Evolutionary conservation across 176 grass and related monocot species (phyloP), one percentile per base, ranked within the genome.

Genomic region (Avena atlantica): DNA sequence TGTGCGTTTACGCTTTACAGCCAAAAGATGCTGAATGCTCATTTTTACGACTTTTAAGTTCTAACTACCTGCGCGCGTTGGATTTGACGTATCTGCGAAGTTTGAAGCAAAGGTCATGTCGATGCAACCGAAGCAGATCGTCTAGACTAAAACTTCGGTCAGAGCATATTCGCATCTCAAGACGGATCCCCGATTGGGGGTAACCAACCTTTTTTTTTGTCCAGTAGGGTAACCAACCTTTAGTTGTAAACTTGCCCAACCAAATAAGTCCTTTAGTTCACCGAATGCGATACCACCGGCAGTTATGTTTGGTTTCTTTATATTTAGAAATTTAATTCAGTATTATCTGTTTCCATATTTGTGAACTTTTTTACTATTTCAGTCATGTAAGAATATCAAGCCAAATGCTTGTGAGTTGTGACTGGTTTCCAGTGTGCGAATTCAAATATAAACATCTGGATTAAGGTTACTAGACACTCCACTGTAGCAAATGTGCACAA

Each of bases 231-330:
- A 53, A 72, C 5, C 17, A 15, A 73, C 19, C 2, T 49, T 40
- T 60, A 72, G 11, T 23, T 88, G 63, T 70, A 42, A 42, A 0
- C 6, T 42, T 42, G 40, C 40, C 40, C 40, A 1, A 42, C 6
- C 40, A 42, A 42, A 42, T 42, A 42, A 1, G 6, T 42, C 19
- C 2, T 49, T 40, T 60, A 63, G 11, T 23, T 83, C 6, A 1
- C 40, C 40, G 40, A 42, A 52, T 61, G 75, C 50, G 56, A 66
- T 48, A 8, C 21, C 23, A 5, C 1, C 2, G 11, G 50, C 24
- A 23, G 60, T 76, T 48, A 76, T 63, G 19, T 7, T 66, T 25
- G 66, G 21, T 85, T 71, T 71, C 64, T 72, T 21, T 20, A 10
- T 47, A 16, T 72, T 62, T 3, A 4, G 10, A 59, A 12, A 17